Evolutionary conservation across 305 asterid species (phyloP), one percentile per base, ranked within the genome.

Genomic region (Fraxinus xanthoxyloides): DNA sequence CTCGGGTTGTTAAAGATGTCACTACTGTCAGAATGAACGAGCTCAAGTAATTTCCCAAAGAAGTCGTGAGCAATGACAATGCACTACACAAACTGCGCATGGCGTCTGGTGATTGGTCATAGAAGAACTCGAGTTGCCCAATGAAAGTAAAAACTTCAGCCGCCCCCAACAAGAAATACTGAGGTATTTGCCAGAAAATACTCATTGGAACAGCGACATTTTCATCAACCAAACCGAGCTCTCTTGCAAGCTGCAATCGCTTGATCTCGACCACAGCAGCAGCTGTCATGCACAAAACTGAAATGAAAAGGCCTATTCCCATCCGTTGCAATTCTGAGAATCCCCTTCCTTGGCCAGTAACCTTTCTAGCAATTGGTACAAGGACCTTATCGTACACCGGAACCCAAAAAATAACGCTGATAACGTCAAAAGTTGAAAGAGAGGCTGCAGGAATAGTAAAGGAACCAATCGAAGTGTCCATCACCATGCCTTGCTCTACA

Each of bases 41-140:
- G 91, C 98, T 94, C 89, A 94, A 67, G 85, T 95, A 95, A 84
- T 92, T 93, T 0, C 98, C 99, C 86, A 95, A 85, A 0, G 97
- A 82, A 9, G 87, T 91, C 0, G 98, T 93, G 67, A 94, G 89
- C 48, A 95, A 91, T 0, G 97, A 76, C 73, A 95, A 69, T 0
- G 98, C 99, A 7, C 93, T 88, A 85, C 98, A 94, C 89, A 94
- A 86, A 75, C 97, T 95, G 78, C 98, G 94, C 98, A 94, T 94
- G 24, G 98, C 98, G 24, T 95, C 98, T 0, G 98, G 98, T 0
- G 98, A 94, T 79, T 95, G 98, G 79, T 94, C 97, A 72, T 94
- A 93, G 84, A 95, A 94, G 84, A 95, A 95, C 90, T 95, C 97
- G 0, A 91, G 89, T 77, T 92, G 98, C 65, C 98, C 99, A n/a